These are phyloP conservation scores for Phaeosphaeriaceae sp. DNA, from an alignment of 2,329 filamentous ascomycete genomes.

Conservation along the genomic window DNA sequence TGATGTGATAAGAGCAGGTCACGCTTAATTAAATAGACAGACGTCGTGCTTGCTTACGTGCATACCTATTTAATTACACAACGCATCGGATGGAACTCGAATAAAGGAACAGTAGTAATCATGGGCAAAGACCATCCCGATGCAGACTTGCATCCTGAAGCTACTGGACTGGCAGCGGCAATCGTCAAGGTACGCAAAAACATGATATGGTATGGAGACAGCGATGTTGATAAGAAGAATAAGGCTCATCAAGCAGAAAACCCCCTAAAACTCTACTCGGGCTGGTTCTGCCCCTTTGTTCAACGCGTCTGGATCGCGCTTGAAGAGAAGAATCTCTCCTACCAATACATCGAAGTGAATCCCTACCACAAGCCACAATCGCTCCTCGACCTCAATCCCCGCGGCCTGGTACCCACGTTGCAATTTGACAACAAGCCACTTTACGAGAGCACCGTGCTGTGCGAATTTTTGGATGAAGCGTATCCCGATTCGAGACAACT, in stretches of 20 bases:
- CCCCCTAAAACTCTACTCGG: conserved; percentile 71
- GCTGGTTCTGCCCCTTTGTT: conserved; percentile 76
- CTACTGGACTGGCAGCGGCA: conserved; percentile 40
- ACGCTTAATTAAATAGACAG: too few relatives aligned
- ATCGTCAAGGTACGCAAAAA: conserved; percentile 35
- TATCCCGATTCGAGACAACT: conserved; percentile 63
- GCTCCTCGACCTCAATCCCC: conserved; percentile 75
- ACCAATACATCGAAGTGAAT: conserved; percentile 75
- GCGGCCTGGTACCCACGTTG: conserved; percentile 77
- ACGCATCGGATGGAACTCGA: too few relatives aligned
- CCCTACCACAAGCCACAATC: conserved; percentile 76
- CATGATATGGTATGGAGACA: neutral
- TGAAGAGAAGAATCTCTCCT: conserved; percentile 74
- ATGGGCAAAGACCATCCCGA: conserved; percentile 47
- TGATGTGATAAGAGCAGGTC: conserved; percentile 3
- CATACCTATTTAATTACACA: too few relatives aligned
- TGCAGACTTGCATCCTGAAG: conserved; percentile 44
- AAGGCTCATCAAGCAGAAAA: conserved; percentile 53
- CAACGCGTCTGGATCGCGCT: conserved; percentile 78
- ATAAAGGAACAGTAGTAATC: too few relatives aligned
- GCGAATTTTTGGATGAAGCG: conserved; percentile 78
- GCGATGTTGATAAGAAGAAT: neutral
- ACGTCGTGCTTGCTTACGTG: neutral
- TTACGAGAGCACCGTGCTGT: conserved; percentile 76
- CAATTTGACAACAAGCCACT: conserved; percentile 65